These are phyloP conservation scores for Lipomyces anomalus DNA, from an alignment of 805 yeast species.

Conservation along the genomic window DNA sequence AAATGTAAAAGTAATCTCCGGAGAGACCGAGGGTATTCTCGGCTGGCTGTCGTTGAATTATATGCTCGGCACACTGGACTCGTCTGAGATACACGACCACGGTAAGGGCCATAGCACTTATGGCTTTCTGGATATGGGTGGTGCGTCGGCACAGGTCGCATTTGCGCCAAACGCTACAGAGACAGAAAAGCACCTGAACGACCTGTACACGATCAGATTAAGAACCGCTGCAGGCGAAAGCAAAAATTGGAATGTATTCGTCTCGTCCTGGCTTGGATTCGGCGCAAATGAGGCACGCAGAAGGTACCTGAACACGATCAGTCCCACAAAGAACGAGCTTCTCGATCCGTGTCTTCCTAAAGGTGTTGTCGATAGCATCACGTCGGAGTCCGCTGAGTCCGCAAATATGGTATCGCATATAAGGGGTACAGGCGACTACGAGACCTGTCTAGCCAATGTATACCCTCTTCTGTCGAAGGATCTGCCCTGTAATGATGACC, in stretches of 20 bases:
- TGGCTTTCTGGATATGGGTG: constrained; percentile 99
- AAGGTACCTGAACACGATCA: constrained; percentile 45
- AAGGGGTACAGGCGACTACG: constrained; percentile 74
- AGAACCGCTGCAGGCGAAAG: constrained; percentile 64
- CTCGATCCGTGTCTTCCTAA: constrained; percentile 16
- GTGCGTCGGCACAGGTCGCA: constrained; percentile 94
- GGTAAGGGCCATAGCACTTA: constrained; percentile 48
- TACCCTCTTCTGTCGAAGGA: constrained; percentile 75
- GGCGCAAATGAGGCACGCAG: constrained; percentile 92
- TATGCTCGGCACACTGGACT: constrained; percentile 58
- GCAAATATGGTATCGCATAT: constrained; percentile 32
- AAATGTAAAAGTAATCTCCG: constrained; percentile 83
- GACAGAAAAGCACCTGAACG: constrained; percentile 60
- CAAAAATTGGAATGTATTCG: constrained; percentile 81
- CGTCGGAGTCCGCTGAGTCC: constrained; percentile 3
- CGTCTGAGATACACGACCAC: constrained; percentile 30
- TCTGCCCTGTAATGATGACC: constrained; percentile 76
- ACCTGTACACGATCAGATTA: constrained; percentile 59
- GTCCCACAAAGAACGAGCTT: neutral
- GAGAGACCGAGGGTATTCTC: constrained; percentile 88
- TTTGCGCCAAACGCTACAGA: constrained; percentile 74
- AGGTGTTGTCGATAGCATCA: neutral
- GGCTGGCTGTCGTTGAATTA: constrained; percentile 95
- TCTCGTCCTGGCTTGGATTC: constrained; percentile 94
- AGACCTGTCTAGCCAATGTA: constrained; percentile 60